Conservation (phyloP, 2,329 filamentous ascomycete species). For the Aspergillus pseudoglaucus region DNA sequence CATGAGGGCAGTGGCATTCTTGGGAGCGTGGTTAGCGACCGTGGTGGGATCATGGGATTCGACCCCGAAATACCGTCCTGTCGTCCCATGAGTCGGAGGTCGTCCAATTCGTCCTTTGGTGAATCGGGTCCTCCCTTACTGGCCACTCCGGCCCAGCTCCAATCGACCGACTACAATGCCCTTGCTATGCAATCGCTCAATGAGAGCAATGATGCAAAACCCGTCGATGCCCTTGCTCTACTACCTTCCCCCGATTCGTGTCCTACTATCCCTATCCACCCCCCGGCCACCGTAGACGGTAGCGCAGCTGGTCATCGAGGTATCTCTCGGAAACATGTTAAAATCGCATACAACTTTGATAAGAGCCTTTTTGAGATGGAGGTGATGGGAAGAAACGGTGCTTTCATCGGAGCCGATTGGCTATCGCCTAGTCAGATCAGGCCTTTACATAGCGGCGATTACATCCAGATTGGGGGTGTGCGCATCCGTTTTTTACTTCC, state of each 20-base stretch:
- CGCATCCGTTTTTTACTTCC: constrained; percentile 52
- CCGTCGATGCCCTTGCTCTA: constrained; percentile 41
- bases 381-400: constrained; percentile 54
- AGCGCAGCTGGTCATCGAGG: constrained; percentile 47
- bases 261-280: constrained; percentile 56
- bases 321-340: constrained; percentile 57
- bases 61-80: constrained; percentile 38
- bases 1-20: constrained; percentile 41
- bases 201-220: constrained; percentile 30
- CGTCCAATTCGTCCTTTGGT: constrained; percentile 45
- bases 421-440: constrained; percentile 42
- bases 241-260: constrained; percentile 48
- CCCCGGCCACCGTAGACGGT: constrained; percentile 42
- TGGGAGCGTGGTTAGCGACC: constrained; percentile 49
- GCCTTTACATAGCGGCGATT: constrained; percentile 50
- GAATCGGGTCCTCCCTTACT: constrained; percentile 28
- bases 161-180: constrained; percentile 41
- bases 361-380: constrained; percentile 52
- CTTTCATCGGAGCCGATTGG: constrained; percentile 49
- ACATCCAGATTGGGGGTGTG: constrained; percentile 55
- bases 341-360: constrained; percentile 55
- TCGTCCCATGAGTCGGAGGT: constrained; percentile 40
- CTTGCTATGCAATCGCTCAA: constrained; percentile 41
- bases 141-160: constrained; percentile 32
- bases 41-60: constrained; percentile 49